A percentile compares a stretch with the other conserved stretches of the same genome.
Conservation (phyloP, 176 grass and related monocot genomes). For the Triticum timopheevii region DNA sequence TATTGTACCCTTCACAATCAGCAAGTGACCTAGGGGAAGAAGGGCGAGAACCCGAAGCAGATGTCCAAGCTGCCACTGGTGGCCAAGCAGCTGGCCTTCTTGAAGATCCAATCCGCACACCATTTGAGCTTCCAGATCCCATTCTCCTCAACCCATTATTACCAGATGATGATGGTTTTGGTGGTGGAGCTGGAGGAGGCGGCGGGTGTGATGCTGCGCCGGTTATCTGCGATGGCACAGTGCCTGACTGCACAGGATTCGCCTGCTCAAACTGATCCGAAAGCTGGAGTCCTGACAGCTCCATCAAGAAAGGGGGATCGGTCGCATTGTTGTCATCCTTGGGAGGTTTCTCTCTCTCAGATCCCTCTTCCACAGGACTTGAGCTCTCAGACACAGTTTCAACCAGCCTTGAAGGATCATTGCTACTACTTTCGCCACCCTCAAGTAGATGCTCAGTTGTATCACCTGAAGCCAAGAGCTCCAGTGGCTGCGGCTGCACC, state of each 20-base stretch:
- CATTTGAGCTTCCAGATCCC: conserved; percentile 54
- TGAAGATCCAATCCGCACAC: conserved; percentile 68
- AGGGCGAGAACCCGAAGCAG: conserved; percentile 74
- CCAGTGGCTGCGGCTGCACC: conserved; percentile 46
- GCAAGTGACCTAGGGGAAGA: conserved; percentile 85
- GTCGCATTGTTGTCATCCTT: conserved; percentile 41
- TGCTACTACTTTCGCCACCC: conserved; percentile 38
- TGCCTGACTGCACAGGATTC: conserved; percentile 26
- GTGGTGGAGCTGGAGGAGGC: conserved; percentile 76
- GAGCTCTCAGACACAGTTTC: conserved; percentile 39
- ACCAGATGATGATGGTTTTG: conserved; percentile 48
- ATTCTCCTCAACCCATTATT: conserved; percentile 63
- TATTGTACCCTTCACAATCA: conserved; percentile 97
- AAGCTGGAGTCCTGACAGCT: conserved; percentile 44
- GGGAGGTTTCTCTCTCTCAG: conserved; percentile 46
- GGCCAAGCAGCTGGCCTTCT: conserved; percentile 83
- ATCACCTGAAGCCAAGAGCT: conserved; percentile 29
- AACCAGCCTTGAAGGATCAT: conserved; percentile 39
- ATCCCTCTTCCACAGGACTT: conserved; percentile 27
- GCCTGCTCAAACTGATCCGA: conserved; percentile 48
- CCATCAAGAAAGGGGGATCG: conserved; percentile 45
- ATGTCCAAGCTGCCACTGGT: conserved; percentile 50
- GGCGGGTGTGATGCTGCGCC: conserved; percentile 59
- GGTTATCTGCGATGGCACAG: conserved; percentile 45
- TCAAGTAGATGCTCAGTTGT: conserved; percentile 41